A percentile compares a stretch with the other conserved stretches of the same genome.
These are phyloP conservation scores for Calonectria pteridis DNA, from an alignment of 2,329 filamentous ascomycete species.

Conservation along the genomic window DNA sequence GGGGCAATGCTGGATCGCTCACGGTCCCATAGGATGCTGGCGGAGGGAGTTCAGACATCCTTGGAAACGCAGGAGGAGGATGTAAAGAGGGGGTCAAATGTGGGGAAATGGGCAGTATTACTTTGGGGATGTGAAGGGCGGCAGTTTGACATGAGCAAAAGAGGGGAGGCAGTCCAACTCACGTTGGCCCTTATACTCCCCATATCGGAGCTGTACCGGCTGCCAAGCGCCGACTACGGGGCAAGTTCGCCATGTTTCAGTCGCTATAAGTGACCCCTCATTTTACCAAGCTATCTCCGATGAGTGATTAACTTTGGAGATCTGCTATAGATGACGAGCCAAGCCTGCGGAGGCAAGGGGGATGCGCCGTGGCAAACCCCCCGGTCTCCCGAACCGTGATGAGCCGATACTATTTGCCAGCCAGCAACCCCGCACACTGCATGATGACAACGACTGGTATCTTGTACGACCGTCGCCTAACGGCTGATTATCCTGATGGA, in stretches of 20 bases:
- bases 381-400: not conserved
- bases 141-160: not conserved
- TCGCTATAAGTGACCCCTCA: constrained; percentile 2
- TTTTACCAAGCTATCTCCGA: constrained; percentile 7
- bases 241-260: constrained; percentile 13
- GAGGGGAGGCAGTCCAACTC: not conserved
- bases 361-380: not conserved
- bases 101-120: not conserved
- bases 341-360: not conserved
- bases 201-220: not conserved
- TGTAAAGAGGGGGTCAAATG: not conserved
- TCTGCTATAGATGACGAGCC: not conserved
- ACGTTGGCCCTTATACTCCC: constrained; percentile 13
- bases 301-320: not conserved
- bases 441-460: constrained; percentile 24
- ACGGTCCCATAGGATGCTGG: constrained; percentile 36
- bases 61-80: not conserved
- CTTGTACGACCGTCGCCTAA: constrained; percentile 20
- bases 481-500: constrained; percentile 23
- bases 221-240: constrained; percentile 4
- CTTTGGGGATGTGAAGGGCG: not conserved
- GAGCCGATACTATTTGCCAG: constrained; percentile 31
- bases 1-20: constrained; percentile 5
- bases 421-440: constrained; percentile 31
- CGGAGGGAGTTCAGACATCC: constrained; percentile 31